Evolutionary conservation across 257 asterid genomes (phyloP).

Genomic region (Nicotiana tabacum): DNA sequence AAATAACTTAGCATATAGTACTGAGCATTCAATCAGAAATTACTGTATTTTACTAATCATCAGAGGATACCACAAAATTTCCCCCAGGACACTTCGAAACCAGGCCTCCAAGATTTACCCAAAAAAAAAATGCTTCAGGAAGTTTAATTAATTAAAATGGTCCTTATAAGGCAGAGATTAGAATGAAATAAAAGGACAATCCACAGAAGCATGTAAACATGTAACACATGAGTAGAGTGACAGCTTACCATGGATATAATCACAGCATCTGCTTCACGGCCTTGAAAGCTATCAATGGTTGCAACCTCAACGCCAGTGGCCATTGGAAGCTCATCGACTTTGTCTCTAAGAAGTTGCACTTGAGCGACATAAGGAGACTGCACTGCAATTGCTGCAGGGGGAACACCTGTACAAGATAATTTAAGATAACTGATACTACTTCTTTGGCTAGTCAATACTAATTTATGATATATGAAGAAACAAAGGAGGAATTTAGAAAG

Average conservation of each 20-base stretch:
- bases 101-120: neutral
- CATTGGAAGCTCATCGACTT: conserved; percentile 68
- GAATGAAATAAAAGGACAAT: neutral
- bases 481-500: neutral
- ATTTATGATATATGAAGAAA: neutral
- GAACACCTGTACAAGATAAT: conserved; percentile 54
- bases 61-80: neutral
- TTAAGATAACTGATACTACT: neutral
- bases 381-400: conserved; percentile 73
- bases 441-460: neutral
- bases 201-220: neutral
- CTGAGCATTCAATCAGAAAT: neutral
- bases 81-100: neutral
- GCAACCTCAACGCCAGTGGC: conserved; percentile 80
- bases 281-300: conserved; percentile 94
- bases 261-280: conserved; percentile 97
- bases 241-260: conserved; percentile 82
- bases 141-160: neutral
- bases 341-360: conserved; percentile 88
- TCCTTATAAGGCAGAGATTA: neutral
- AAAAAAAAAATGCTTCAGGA: neutral
- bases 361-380: conserved; percentile 98
- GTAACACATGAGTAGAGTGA: neutral
- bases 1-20: neutral
- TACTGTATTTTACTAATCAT: neutral